Percentiles rank a stretch among this genome's conserved stretches.
phyloP scores from a whole-genome alignment of 345 rosid species.

The Hibiscus syriacus region DNA sequence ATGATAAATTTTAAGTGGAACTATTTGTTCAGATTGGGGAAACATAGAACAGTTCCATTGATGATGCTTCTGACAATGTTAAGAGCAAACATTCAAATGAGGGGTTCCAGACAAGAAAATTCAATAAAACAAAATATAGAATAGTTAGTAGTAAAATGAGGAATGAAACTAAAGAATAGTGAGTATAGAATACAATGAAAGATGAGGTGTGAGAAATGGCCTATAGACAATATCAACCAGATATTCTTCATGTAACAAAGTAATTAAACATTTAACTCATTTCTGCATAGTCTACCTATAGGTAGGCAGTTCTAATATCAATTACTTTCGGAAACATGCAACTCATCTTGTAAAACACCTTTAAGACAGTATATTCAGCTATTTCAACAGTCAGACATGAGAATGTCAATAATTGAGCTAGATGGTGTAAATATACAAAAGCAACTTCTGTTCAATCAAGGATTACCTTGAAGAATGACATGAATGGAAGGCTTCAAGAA shows the following conservation, averaged over 20 bases:
- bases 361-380: not conserved
- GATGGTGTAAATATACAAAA: not conserved
- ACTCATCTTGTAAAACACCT: no score
- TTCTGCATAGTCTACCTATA: not conserved
- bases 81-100: not conserved
- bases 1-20: not conserved
- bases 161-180: not conserved
- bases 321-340: not conserved
- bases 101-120: not conserved
- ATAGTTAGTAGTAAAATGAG: no score
- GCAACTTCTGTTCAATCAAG: not conserved
- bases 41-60: not conserved
- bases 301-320: not conserved
- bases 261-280: not conserved
- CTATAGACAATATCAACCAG: not conserved
- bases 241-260: not conserved
- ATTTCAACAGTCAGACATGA: not conserved
- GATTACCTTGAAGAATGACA: not conserved
- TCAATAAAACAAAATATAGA: not conserved
- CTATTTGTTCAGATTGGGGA: not conserved
- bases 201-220: not conserved
- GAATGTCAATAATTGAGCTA: no score
- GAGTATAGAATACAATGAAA: not conserved
- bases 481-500: not conserved
- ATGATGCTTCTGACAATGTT: not conserved